Evolutionary conservation across 257 asterid species (phyloP), one percentile per base, ranked within the genome.

Genomic region (Nyctanthes arbortristis): DNA sequence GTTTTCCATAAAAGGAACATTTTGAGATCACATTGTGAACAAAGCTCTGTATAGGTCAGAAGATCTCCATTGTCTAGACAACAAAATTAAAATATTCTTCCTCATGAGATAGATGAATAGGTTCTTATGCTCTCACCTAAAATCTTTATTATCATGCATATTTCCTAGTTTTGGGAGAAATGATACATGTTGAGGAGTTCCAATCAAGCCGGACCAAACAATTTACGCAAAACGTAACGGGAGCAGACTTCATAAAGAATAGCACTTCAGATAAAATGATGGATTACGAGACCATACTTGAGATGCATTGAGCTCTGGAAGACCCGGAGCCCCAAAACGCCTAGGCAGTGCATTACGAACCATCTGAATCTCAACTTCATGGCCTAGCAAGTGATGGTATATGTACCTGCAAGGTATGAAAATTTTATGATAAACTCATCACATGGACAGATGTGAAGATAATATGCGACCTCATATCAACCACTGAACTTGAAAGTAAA

Each of bases 361-460:
- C 90, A 91, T 85, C 88, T 94, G 98, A 96, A 88, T 88, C 87
- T 94, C 98, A 79, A 94, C 99, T 79, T 94, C 99, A 67, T 91
- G 98, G 69, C 99, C 99, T 34, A 94, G 88, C 70, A 94, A 77
- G 84, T 94, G 99, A 84, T 94, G 99, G 79, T 94, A 94, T 55
- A 91, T 92, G 76, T 94, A 94, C 87, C 99, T 94, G 88, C 67
- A 70, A 7, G 39, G 52, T 33, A 67, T 22, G 63, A 64, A 66
- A 35, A 60, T 34, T 61, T 49, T 63, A 35, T 67, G 72, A 43
- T 28, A 45, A 65, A 54, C 18, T 24, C 59, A 24, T 24, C 67
- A 4, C 63, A 30, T 45, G 24, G 20, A 62, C 20, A 40, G 56
- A 11, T 24, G 31, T 7, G 56, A 22, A 6, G 28, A 52, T 52